Base-by-base conservation (phyloP, 805 yeast species). In the Vanderwaltozyma polyspora region DNA sequence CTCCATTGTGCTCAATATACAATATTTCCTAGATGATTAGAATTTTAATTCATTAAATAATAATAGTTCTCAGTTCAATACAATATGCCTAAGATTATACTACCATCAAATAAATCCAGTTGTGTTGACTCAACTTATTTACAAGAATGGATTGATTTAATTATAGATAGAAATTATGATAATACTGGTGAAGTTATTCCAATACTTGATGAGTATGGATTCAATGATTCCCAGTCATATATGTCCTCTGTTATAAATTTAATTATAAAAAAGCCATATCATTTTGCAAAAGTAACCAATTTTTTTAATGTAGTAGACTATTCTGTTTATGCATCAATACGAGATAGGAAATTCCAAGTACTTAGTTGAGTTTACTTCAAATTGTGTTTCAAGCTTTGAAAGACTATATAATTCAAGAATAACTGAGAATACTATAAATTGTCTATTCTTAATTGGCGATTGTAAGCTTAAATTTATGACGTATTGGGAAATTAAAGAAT, bases 341-440 rank as follows among this genome's bases (percentile, higher is more conserved):
- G 55, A 25, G 60, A 55, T 33, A 39, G 33, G 23, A 31, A 35
- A n/a, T 31, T 33, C 22, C 49, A 44, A 31, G 28, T 50, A 27
- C 59, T 53, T 53, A 53, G 59, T 53, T 53, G 57, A 51, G 39
- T 51, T 55, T 31, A 46, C 57, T 9, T 44, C 52, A 19, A 17
- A 39, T 19, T 52, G 60, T 25, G 59, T 53, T 2, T 40, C 55
- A 1, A 32, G 43, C 15, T 55, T 48, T 36, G 60, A 55, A 38
- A 40, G 52, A 29, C 29, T n/a, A 9, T 37, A 45, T 34, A 30
- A 37, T 5, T 31, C 38, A 9, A 41, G 60, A 26, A 46, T 55
- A 4, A 55, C 60, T 3, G 34, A 42, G 12, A 41, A 51, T 6
- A 52, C 57, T 1, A 33, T 37, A 7, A 38, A 46, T 27, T 48